These are phyloP conservation scores for Tuber indicum DNA, from an alignment of 495 filamentous ascomycete genomes.

Conservation along the genomic window DNA sequence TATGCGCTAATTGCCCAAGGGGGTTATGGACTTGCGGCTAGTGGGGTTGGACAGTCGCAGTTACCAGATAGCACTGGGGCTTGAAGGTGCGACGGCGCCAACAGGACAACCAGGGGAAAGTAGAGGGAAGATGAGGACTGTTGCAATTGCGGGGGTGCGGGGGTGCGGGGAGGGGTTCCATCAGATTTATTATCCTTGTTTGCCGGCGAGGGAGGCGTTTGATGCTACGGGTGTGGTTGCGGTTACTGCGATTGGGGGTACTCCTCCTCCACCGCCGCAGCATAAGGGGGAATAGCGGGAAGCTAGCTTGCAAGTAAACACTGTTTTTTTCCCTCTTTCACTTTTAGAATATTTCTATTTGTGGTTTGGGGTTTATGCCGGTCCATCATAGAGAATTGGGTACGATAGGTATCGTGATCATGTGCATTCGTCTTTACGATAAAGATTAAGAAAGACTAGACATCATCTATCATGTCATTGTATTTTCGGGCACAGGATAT, in stretches of 20 bases:
- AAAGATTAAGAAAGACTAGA: not conserved
- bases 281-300: not conserved
- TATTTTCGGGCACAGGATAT: not conserved
- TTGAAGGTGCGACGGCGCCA: too few relatives aligned
- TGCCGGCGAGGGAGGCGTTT: too few relatives aligned
- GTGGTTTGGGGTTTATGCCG: not conserved
- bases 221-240: too few relatives aligned
- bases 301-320: not conserved
- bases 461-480: constrained; percentile 1
- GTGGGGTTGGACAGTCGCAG: too few relatives aligned
- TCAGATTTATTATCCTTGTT: too few relatives aligned
- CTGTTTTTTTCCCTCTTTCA: not conserved
- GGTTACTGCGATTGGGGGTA: not conserved
- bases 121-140: too few relatives aligned
- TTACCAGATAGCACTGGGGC: too few relatives aligned
- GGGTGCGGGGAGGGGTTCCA: too few relatives aligned
- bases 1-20: not conserved
- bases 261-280: too few relatives aligned
- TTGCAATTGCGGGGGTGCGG: too few relatives aligned
- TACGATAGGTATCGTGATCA: not conserved
- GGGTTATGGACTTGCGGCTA: not conserved
- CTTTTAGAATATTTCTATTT: not conserved
- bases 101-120: too few relatives aligned
- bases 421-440: not conserved
- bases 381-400: not conserved